Evolutionary conservation across 306 rosid species (phyloP).

Genomic region (Glycyrrhiza uralensis): DNA sequence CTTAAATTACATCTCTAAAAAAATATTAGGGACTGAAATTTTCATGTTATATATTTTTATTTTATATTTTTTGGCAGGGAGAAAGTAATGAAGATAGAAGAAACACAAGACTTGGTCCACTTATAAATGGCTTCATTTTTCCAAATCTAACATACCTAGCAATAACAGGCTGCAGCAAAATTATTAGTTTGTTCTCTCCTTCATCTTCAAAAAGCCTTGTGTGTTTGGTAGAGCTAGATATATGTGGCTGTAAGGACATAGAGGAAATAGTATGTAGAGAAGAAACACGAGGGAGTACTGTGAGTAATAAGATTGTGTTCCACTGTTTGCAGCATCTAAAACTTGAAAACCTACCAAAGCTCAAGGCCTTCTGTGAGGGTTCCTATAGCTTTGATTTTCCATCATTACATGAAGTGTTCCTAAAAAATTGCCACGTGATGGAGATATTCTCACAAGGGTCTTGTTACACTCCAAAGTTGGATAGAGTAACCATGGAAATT

Average conservation of each 20-base stretch:
- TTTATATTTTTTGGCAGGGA: neutral
- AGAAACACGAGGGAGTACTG: neutral
- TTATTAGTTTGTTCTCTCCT: constrained; percentile 7
- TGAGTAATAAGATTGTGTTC: neutral
- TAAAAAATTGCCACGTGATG: constrained; percentile 15
- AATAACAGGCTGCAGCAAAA: constrained; percentile 9
- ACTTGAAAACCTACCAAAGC: neutral
- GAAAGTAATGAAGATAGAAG: neutral
- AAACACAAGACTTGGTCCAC: neutral
- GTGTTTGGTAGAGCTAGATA: constrained; percentile 13
- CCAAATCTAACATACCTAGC: constrained; percentile 11
- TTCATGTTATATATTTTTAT: too few species aligned
- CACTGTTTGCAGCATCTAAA: neutral
- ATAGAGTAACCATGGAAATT: constrained; percentile 5
- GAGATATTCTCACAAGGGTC: constrained; percentile 3
- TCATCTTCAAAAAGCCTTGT: constrained; percentile 17
- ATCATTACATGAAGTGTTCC: neutral
- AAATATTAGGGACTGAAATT: neutral
- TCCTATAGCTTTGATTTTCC: constrained; percentile 18
- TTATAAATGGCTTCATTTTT: neutral
- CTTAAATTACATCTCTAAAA: too few species aligned
- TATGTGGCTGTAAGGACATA: neutral
- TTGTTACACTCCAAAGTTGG: constrained; percentile 7
- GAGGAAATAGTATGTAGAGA: neutral
- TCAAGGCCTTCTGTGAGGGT: constrained; percentile 12